Base-by-base conservation (phyloP, 2,329 filamentous ascomycete genomes). In the Penicillium sp. region DNA sequence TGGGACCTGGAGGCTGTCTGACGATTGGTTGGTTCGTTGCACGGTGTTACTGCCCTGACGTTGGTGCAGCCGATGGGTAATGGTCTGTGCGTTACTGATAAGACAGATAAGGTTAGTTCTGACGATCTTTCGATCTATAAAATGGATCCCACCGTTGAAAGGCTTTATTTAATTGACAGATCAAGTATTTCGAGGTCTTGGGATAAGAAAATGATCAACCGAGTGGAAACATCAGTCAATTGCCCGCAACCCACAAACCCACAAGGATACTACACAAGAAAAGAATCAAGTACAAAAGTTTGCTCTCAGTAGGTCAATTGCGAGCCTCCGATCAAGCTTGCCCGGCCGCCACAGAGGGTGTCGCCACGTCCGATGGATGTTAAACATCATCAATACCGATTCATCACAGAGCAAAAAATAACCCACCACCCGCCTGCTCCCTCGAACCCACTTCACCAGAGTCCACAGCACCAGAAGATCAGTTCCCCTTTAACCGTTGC, bases 301-400 rank as follows among this genome's bases (percentile, higher is more conserved):
- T 49, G 43, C 52, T 39, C 52, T 54, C 52, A 55, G 53, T 38
- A 36, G 23, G 15, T 51, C 47, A 31, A 45, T 9, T 43, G 47
- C 53, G 53, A 55, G 39, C 47, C 53, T 55, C 39, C 47, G 36
- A 44, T 55, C 53, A 43, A 38, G 53, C 53, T 51, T 43, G 48
- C 53, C 47, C 31, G 47, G 53, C 53, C 38, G n/a, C 13, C 53
- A 41, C 44, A 31, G 48, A 55, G 53, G 53, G 53, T 55, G 39
- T 55, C 53, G 53, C 47, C 53, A 36, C 31, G 39, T 51, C 48
- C 47, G 39, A 55, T 55, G 47, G 47, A 55, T 55, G 53, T 12
- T 7, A n/a, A 19, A 36, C 47, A 55, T 55, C 53, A 55, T 38
- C 53, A 35, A 51, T 47, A 54, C 52, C 36, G 31, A 44, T 38